Base-by-base conservation (phyloP, 805 yeast species). In the Candida alai region DNA sequence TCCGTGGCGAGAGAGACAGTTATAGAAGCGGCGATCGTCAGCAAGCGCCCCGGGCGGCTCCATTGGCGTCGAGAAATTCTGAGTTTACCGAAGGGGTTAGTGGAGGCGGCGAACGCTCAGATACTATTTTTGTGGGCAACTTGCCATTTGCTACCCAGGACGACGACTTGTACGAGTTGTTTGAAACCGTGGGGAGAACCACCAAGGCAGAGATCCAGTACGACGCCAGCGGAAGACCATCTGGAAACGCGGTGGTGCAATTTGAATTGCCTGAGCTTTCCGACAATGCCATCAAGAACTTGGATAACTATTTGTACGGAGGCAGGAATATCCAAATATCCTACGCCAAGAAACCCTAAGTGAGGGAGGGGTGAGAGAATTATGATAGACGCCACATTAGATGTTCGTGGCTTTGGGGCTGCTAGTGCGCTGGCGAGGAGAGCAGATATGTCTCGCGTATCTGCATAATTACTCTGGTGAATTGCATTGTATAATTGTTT, bases 121-220 rank as follows among this genome's bases (percentile, higher is more conserved):
- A 51, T 38, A 56, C 59, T 12, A 73, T 90, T 28, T 83, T 62
- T 52, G 88, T 84, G 15, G 72, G 70, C 28, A 90, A 90, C 64
- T 67, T 90, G 52, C 97, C 97, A 19, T 86, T 76, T 70, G 81
- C 88, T 34, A 89, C 97, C n/a, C 76, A 87, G 20, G 79, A 80
- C 45, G 79, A 81, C 38, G 97, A 90, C 59, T 71, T 90, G 44
- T 76, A 69, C 44, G 96, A 89, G 45, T 70, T 90, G 39, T 89
- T 89, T 55, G 90, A 82, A 54, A 81, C 90, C 23, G 76, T 88
- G 35, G 95, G 96, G 15, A 64, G 73, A 31, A 86, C 90, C 12
- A 65, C 60, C 25, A 72, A 71, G 27, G 96, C 96, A 14, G 95
- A 86, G 56, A 69, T 90, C 41, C 85, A 79, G 55, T 74, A 58